Evolutionary conservation across 2,329 filamentous ascomycete genomes (phyloP), one percentile per base, ranked within the genome.

Genomic region (Diaporthe longicolla): DNA sequence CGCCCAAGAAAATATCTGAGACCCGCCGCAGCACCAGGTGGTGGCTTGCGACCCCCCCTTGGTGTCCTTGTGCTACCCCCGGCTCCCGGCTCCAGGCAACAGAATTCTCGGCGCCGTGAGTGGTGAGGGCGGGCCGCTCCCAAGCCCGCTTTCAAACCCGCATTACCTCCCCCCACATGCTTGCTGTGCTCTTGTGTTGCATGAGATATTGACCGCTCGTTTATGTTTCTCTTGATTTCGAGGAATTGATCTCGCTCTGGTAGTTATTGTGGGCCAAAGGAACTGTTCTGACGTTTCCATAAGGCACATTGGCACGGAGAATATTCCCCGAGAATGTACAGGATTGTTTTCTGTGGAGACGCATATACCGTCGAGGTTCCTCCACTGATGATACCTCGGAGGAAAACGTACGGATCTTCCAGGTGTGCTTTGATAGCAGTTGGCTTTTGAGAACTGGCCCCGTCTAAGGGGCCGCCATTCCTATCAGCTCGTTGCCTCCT

Each of bases 1-100:
- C 45, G 45, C 45, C 48, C 24, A n/a, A 15, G 45, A 29, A 15
- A 24, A 37, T 7, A 54, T 45, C 26, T 54, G 63, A 59, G 70
- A 63, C 57, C 70, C 70, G 70, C 70, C 70, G 45, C 29, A 17
- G 70, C 45, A 55, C 40, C 57, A 52, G 32, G 10, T 11, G 29
- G 57, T 71, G 57, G 57, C 57, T 43, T 71, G 70, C 58, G 35
- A 50, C 57, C 68, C 32, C 26, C 45, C 48, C 58, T 37, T 35
- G 15, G 37, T 10, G 40, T 21, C 21, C 65, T 26, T 68, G 65
- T 50, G 43, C 43, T 24, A 57, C 55, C 54, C 57, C 52, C 52
- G 59, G 63, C 63, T 52, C 63, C 63, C 63, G 63, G 63, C 63
- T 43, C 70, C 35, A 71, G 70, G 70, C 70, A 71, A 63, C 70